Conservation (phyloP, 140 eudicot species). For the Senecio squalidus region DNA sequence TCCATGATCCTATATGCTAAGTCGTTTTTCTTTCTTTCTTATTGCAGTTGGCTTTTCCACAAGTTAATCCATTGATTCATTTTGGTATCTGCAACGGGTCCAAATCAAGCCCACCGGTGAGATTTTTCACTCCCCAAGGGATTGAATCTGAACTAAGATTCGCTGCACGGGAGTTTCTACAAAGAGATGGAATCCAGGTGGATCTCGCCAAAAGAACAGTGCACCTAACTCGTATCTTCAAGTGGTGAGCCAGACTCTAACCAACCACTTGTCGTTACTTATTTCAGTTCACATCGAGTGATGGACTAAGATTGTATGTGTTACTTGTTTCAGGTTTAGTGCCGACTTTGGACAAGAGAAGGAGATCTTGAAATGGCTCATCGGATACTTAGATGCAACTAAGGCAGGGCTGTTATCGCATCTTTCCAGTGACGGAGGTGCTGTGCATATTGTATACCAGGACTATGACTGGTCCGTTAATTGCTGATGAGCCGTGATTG, state of each 20-base stretch:
- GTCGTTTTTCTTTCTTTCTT: background rate
- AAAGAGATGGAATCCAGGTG: slow-evolving; percentile 59
- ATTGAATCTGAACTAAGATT: slow-evolving; percentile 69
- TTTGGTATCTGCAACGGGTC: slow-evolving; percentile 81
- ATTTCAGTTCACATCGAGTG: background rate
- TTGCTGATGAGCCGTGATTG: slow-evolving; percentile 20
- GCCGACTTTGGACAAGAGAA: slow-evolving; percentile 85
- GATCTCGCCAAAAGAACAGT: slow-evolving; percentile 85
- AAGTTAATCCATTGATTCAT: slow-evolving; percentile 74
- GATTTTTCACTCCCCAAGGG: slow-evolving; percentile 58
- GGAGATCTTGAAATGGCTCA: slow-evolving; percentile 68
- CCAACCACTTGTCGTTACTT: background rate
- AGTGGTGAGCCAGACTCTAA: slow-evolving; percentile 48
- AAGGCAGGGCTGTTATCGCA: slow-evolving; percentile 83
- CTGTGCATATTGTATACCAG: slow-evolving; percentile 64
- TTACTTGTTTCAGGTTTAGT: slow-evolving; percentile 52
- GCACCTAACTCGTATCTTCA: slow-evolving; percentile 63
- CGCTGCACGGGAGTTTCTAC: slow-evolving; percentile 78
- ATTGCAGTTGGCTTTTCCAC: slow-evolving; percentile 57
- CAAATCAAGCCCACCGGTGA: slow-evolving; percentile 70
- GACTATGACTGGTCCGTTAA: slow-evolving; percentile 74
- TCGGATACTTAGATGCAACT: slow-evolving; percentile 70
- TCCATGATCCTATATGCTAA: slow-evolving; percentile 11
- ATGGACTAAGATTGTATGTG: background rate
- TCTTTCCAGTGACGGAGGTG: slow-evolving; percentile 72